Conservation (phyloP, 371 early-diverging fungal species). For the Umbelopsis sp. region DNA sequence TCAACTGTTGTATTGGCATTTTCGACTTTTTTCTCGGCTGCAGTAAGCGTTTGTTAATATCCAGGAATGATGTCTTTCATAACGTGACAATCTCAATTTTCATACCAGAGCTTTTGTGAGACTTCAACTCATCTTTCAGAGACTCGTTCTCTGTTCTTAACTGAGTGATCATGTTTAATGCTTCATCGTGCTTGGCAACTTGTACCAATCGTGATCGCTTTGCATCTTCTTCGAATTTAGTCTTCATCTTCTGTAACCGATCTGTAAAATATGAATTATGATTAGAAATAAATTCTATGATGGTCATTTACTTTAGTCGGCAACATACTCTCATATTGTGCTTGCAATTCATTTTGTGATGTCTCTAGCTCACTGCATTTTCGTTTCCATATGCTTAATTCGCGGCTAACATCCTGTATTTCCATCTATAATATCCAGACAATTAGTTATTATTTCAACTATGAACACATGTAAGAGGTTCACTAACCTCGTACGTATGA, state of each 20-base stretch:
- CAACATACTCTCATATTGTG: conserved; percentile 4
- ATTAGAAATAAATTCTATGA: background rate
- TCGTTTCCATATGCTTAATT: background rate
- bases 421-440: background rate
- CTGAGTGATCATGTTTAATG: background rate
- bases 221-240: conserved; percentile 16
- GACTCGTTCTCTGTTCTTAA: conserved; percentile 2
- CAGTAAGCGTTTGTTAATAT: background rate
- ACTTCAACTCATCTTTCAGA: background rate
- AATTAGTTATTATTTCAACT: background rate
- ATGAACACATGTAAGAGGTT: background rate
- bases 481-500: background rate
- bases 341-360: background rate
- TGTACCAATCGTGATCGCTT: background rate
- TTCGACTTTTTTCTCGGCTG: background rate
- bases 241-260: conserved; percentile 6
- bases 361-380: conserved; percentile 9
- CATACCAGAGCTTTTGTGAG: background rate
- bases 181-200: conserved; percentile 13
- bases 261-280: background rate
- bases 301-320: too few relatives aligned
- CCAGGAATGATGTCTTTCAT: background rate
- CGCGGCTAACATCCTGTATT: background rate
- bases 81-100: background rate
- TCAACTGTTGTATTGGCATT: background rate